phyloP scores from a whole-genome alignment of 164 flowering plant species.

The Nelumbo lutea region DNA sequence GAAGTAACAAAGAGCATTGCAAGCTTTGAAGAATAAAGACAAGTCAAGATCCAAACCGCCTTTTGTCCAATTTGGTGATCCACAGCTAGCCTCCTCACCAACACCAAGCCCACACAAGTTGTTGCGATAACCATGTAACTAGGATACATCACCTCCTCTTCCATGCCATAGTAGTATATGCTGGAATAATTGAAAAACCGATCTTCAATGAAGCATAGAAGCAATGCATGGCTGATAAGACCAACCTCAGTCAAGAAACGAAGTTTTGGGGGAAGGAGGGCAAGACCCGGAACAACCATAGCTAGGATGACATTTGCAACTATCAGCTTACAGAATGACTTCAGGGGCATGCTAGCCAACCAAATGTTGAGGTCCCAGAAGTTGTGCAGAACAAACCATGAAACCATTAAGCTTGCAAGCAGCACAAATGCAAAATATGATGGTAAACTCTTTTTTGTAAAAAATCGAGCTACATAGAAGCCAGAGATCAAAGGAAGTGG shows the following conservation, averaged over 20 bases:
- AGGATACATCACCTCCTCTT: constrained; percentile 95
- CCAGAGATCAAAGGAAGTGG: constrained; percentile 87
- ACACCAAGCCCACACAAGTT: constrained; percentile 71
- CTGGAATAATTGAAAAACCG: constrained; percentile 71
- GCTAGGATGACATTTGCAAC: constrained; percentile 71
- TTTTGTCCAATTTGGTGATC: constrained; percentile 79
- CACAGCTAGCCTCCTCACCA: constrained; percentile 71
- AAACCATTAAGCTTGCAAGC: constrained; percentile 82
- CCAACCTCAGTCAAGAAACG: constrained; percentile 68
- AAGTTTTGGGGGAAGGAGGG: constrained; percentile 70
- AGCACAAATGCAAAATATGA: constrained; percentile 84
- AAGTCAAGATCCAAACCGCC: constrained; percentile 80
- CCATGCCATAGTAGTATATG: constrained; percentile 79
- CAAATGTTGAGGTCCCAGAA: constrained; percentile 97
- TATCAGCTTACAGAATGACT: constrained; percentile 85
- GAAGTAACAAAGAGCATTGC: constrained; percentile 83
- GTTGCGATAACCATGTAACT: constrained; percentile 93
- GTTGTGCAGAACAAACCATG: constrained; percentile 91
- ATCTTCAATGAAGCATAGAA: constrained; percentile 79
- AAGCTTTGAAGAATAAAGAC: constrained; percentile 79
- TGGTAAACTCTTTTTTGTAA: constrained; percentile 76
- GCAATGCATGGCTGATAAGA: constrained; percentile 71
- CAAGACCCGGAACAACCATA: constrained; percentile 86
- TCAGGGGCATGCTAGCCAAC: constrained; percentile 95
- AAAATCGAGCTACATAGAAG: constrained; percentile 80